These are phyloP conservation scores for Tetradesmus lagerheimii DNA, from an alignment of 139 green algal species.

Conservation along the genomic window DNA sequence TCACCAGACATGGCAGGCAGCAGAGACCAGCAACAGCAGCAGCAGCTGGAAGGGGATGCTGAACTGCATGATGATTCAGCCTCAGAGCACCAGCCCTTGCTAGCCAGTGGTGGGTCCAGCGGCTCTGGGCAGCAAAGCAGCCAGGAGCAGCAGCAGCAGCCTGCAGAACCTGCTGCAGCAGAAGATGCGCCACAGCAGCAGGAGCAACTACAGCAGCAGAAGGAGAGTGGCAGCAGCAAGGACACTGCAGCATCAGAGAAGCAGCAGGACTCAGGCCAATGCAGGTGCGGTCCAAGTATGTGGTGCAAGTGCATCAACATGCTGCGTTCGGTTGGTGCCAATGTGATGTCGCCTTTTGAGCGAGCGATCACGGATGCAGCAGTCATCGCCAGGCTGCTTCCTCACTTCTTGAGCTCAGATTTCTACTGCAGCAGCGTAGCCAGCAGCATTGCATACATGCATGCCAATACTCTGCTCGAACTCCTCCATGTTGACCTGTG, in stretches of 20 bases:
- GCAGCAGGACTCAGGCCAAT: constrained; percentile 6
- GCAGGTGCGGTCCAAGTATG: background rate
- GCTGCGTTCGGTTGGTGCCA: too few relatives aligned
- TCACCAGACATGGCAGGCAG: background rate
- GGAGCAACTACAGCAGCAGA: background rate
- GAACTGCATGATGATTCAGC: background rate
- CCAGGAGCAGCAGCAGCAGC: constrained; percentile 1
- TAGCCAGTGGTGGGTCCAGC: background rate
- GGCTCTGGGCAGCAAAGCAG: too few relatives aligned
- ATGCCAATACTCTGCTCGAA: background rate
- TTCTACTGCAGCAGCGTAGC: background rate
- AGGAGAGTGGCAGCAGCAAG: background rate
- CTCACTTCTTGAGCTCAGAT: too few relatives aligned
- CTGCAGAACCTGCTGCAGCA: background rate
- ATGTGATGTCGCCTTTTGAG: too few relatives aligned
- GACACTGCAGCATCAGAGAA: background rate
- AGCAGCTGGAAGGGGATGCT: background rate
- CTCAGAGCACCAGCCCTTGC: constrained; percentile 32
- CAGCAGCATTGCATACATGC: background rate
- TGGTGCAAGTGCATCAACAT: too few relatives aligned
- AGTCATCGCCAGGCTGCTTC: too few relatives aligned
- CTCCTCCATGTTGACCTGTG: background rate
- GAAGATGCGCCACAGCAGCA: background rate
- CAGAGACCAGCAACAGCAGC: background rate
- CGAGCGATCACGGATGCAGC: too few relatives aligned